Evolutionary conservation across 352 stramenopile species (phyloP).

Genomic region (Phytophthora idaei): DNA sequence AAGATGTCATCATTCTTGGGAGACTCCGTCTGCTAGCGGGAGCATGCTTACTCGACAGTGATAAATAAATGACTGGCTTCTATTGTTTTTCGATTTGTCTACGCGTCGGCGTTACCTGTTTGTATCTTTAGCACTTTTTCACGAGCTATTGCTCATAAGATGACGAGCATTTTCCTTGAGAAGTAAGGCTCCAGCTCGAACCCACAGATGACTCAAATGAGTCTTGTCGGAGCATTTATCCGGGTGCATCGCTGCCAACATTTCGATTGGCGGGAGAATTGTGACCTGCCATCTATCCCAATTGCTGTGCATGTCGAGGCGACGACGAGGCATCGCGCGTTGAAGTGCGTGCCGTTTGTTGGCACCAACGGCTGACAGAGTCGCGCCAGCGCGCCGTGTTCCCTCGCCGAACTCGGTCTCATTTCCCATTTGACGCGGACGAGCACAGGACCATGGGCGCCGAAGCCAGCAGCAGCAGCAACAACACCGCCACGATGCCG

Average conservation of each 20-base stretch:
- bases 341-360: conserved; percentile 22
- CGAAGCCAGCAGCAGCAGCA: conserved; percentile 20
- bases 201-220: conserved; percentile 5
- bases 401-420: conserved; percentile 14
- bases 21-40: too few relatives aligned
- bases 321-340: conserved; percentile 29
- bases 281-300: conserved; percentile 9
- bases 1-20: background rate
- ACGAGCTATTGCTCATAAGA: background rate
- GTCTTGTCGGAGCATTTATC: background rate
- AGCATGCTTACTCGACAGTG: too few relatives aligned
- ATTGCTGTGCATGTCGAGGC: conserved; percentile 22
- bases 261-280: conserved; percentile 16
- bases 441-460: conserved; percentile 26
- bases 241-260: conserved; percentile 5
- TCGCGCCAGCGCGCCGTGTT: background rate
- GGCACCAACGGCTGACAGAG: conserved; percentile 13
- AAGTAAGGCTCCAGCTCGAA: too few relatives aligned
- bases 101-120: too few relatives aligned
- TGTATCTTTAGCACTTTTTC: too few relatives aligned
- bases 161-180: too few relatives aligned
- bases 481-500: conserved; percentile 8
- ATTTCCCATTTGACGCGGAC: conserved; percentile 24
- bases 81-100: too few relatives aligned
- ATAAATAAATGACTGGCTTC: too few relatives aligned